Base-by-base conservation (phyloP, 148 eudicot species). In the Rhododendron simsii region DNA sequence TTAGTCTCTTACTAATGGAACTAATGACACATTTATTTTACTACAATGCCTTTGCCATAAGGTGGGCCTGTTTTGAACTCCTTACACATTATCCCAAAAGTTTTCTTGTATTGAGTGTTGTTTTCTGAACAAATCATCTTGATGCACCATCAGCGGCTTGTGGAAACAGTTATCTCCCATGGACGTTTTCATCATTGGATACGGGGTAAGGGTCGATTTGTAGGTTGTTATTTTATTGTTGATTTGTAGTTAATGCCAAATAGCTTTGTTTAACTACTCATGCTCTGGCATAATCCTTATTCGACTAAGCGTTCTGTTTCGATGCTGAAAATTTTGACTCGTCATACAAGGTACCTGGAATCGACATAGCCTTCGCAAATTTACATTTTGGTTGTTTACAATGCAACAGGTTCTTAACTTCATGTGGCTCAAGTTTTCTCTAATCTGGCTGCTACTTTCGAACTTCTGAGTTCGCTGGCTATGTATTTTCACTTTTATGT, bases 371-470 rank as follows among this genome's bases (percentile, higher is more conserved):
- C 71, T 53, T 81, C 67, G 51, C 67, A 84, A 55, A n/a, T n/a
- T 53, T 80, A 14, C 75, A 41, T 51, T 2, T 81, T 16, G n/a
- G 12, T 61, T 82, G n/a, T 15, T 76, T 78, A 26, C 15, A n/a
- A 74, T 77, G 84, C 86, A 80, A 85, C 94, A 96, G 99, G 98
- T 95, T 53, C 91, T 96, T 61, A 96, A 91, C 88, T 96, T 96
- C 92, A 96, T 96, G 99, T 96, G 99, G 99, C 94, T 96, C 61
- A 95, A 96, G 87, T 95, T 96, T 91, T 92, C 94, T 86, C 93
- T 96, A 65, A 92, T 96, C 69, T 96, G 99, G 99, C 99, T n/a
- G 98, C 83, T 96, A 92, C 91, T 96, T 96, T 86, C 92, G 99
- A n/a, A n/a, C 51, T 95, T 95, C 88, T 96, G 94, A 93, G n/a